Evolutionary conservation across 1,284 basidiomycete species (phyloP), one percentile per base, ranked within the genome.

Genomic region (Anthracocystis setariae): DNA sequence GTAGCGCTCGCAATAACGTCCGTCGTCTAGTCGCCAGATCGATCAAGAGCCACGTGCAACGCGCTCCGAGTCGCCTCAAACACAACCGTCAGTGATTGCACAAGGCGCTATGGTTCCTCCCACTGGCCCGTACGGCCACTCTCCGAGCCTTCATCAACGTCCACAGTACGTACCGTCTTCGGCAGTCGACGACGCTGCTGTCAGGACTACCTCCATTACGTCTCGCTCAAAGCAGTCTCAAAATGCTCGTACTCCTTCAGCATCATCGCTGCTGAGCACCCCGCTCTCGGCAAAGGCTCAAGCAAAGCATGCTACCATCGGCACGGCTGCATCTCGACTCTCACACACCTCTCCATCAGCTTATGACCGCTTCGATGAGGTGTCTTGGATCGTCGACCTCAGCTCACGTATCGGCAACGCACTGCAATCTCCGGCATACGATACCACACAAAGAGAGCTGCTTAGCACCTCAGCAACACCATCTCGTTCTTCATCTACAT

Each of bases 291-390:
- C 21, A 18, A 40, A 29, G 8, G 10, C 32, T 15, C 25, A 23
- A 2, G 18, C 9, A 3, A 27, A 5, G n/a, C 27, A 45, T 8
- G 27, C 42, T 18, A 12, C 25, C 12, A 10, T 47, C 3, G 32
- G 27, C 24, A n/a, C 48, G 10, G 21, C 45, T 8, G 50, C 49
- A 29, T 44, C 52, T 24, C 57, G 46, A 13, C 51, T 37, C 18
- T 57, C 53, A 5, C 54, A 51, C 32, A 46, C 43, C 46, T 56
- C 55, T 2, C 51, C 61, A 12, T 69, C 70, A 3, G 70, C 70
- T 25, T 73, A 73, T 29, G 53, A 73, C n/a, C 53, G 52, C 46
- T 73, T 73, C 46, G 58, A 73, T 23, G 65, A 73, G 20, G 58
- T 73, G 18, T 48, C 59, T 4, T 73, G 70, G 70, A 46, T 69